These are phyloP conservation scores for Baorangia bicolor DNA, from an alignment of 768 basidiomycete species.

Conservation along the genomic window DNA sequence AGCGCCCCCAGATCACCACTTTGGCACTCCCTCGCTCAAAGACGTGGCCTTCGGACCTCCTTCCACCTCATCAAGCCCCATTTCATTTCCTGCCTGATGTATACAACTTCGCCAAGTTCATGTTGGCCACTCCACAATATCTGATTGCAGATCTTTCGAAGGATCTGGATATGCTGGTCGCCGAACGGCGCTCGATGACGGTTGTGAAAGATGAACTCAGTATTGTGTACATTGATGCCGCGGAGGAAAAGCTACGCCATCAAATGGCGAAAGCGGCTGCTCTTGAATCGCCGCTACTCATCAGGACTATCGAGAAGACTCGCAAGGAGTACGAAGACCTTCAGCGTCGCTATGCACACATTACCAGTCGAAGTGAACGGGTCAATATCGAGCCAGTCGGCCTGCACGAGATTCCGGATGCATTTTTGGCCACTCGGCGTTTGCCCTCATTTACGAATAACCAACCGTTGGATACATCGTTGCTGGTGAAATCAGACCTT, in stretches of 20 bases:
- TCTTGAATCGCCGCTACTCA: slow-evolving; percentile 67
- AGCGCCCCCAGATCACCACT: slow-evolving; percentile 92
- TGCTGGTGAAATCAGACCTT: slow-evolving; percentile 4
- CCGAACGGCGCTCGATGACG: slow-evolving; percentile 66
- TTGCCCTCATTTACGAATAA: slow-evolving; percentile 12
- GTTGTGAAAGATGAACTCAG: slow-evolving; percentile 75
- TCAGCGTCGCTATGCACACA: slow-evolving; percentile 36
- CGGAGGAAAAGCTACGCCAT: slow-evolving; percentile 69
- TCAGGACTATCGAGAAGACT: slow-evolving; percentile 61
- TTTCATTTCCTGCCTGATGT: slow-evolving; percentile 97
- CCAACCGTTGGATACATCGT: slow-evolving; percentile 3
- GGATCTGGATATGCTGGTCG: slow-evolving; percentile 70
- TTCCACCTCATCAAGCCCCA: slow-evolving; percentile 90
- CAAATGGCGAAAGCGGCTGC: slow-evolving; percentile 80
- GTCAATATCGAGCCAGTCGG: slow-evolving; percentile 14
- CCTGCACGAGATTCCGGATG: slow-evolving; percentile 51
- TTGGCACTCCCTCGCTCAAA: slow-evolving; percentile 87
- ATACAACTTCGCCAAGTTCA: slow-evolving; percentile 84
- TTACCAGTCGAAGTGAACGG: slow-evolving; percentile 20
- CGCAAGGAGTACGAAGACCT: slow-evolving; percentile 56
- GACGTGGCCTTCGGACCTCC: slow-evolving; percentile 92
- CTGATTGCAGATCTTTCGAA: slow-evolving; percentile 69
- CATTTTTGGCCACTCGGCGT: slow-evolving; percentile 50
- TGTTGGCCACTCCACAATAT: slow-evolving; percentile 91
- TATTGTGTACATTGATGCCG: slow-evolving; percentile 75